Percentiles rank a stretch among this genome's conserved stretches.
Conservation (phyloP, 257 asterid genomes). For the Asclepias syriaca region DNA sequence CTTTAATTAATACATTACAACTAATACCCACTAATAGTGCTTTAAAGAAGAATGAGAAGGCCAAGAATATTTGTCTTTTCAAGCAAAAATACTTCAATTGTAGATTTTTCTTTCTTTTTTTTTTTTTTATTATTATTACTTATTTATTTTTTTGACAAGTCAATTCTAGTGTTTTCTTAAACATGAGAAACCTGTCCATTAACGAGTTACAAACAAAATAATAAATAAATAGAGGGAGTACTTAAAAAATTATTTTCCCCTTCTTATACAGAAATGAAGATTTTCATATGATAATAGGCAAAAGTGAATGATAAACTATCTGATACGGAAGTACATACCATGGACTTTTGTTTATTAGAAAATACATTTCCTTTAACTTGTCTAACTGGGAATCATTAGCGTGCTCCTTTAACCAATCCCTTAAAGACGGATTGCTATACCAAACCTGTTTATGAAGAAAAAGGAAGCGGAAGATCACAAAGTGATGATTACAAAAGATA, state of each 20-base stretch:
- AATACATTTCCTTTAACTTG: constrained; percentile 78
- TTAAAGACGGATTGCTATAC: constrained; percentile 78
- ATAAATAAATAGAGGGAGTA: neutral
- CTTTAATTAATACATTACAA: no score
- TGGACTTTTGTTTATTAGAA: constrained; percentile 78
- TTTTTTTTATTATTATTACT: no score
- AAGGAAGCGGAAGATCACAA: constrained; percentile 9
- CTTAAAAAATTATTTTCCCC: neutral
- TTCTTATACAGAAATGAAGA: neutral
- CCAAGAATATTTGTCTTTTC: no score
- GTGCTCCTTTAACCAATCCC: constrained; percentile 75
- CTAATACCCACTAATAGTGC: no score
- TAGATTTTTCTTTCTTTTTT: no score
- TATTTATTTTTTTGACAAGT: no score
- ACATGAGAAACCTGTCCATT: no score
- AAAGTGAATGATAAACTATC: neutral
- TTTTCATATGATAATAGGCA: neutral
- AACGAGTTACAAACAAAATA: no score
- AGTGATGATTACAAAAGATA: neutral
- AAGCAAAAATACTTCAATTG: no score
- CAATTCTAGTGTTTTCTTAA: no score
- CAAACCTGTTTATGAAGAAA: constrained; percentile 58
- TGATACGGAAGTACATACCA: constrained; percentile 43
- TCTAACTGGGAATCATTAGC: constrained; percentile 62
- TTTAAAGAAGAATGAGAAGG: no score